phyloP scores from a whole-genome alignment of 352 stramenopile species.

The Nothophytophthora sp. region DNA sequence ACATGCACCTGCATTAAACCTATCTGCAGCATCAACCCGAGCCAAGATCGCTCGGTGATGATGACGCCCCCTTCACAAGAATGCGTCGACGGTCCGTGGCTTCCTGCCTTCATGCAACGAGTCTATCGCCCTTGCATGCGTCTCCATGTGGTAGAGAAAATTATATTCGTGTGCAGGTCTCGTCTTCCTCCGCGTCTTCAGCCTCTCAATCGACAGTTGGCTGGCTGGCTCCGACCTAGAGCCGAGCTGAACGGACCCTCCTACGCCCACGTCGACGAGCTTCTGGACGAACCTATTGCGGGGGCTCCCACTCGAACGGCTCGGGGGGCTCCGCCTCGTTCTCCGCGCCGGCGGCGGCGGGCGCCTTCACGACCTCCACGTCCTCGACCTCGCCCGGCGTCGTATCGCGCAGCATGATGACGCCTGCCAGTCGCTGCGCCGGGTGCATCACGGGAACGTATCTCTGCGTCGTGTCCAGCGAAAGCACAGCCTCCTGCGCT shows the following conservation, averaged over 20 bases:
- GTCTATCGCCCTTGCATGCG: no score
- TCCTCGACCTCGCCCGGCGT: constrained; percentile 93
- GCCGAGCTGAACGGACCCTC: no score
- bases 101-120: no score
- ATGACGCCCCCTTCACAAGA: no score
- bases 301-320: constrained; percentile 96
- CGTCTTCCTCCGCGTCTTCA: background rate
- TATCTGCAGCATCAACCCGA: no score
- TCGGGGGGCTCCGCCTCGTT: constrained; percentile 95
- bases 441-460: constrained; percentile 87
- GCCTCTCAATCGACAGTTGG: no score
- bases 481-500: constrained; percentile 90
- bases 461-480: constrained; percentile 91
- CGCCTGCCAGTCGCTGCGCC: constrained; percentile 79
- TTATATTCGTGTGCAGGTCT: background rate
- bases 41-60: no score
- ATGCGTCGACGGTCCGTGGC: no score
- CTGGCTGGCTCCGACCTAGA: no score
- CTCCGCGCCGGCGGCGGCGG: constrained; percentile 87
- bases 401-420: constrained; percentile 96
- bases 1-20: no score
- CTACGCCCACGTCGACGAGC: no score
- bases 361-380: constrained; percentile 93
- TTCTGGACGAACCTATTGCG: constrained; percentile 49
- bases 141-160: no score